A percentile compares a stretch with the other conserved stretches of the same genome.
phyloP scores from a whole-genome alignment of 352 stramenopile species.

The Phytophthora meadii region DNA sequence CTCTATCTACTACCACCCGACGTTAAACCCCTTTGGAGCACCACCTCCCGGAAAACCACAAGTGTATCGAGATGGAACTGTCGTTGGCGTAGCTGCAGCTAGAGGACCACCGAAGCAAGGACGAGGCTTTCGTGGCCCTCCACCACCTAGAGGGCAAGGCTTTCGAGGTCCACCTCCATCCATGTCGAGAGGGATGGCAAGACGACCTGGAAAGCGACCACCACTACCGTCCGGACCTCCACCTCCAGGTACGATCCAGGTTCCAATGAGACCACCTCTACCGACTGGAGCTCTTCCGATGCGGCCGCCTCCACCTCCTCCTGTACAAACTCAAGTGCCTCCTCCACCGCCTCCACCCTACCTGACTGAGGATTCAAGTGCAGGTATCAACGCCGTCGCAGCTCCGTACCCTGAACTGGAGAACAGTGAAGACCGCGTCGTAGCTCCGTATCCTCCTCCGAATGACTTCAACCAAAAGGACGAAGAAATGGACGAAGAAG shows the following conservation, averaged over 20 bases:
- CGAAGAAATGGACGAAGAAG: constrained; percentile 39
- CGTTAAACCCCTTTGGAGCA: constrained; percentile 77
- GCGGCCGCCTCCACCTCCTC: constrained; percentile 50
- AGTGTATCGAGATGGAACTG: constrained; percentile 49
- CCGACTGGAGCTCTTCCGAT: constrained; percentile 45
- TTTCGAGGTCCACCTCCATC: constrained; percentile 9
- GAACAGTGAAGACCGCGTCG: constrained; percentile 1
- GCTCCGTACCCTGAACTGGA: constrained; percentile 40
- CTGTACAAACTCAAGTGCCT: constrained; percentile 17
- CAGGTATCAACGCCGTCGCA: constrained; percentile 22
- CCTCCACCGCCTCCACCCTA: constrained; percentile 24
- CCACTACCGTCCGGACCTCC: constrained; percentile 60
- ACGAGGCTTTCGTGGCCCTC: constrained; percentile 14
- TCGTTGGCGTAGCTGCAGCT: background rate
- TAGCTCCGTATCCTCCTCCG: constrained; percentile 12
- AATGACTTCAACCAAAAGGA: constrained; percentile 3
- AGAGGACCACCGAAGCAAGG: constrained; percentile 20
- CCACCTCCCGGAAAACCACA: constrained; percentile 71
- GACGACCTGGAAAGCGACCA: constrained; percentile 67
- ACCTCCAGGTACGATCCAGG: constrained; percentile 66
- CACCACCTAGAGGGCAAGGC: background rate
- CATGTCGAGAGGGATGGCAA: constrained; percentile 24
- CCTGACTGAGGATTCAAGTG: constrained; percentile 1
- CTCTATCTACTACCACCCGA: constrained; percentile 86
- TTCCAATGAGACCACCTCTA: constrained; percentile 63